These are phyloP conservation scores for Leishmania arabica DNA, from an alignment of 208 protist genomes.

Conservation along the genomic window DNA sequence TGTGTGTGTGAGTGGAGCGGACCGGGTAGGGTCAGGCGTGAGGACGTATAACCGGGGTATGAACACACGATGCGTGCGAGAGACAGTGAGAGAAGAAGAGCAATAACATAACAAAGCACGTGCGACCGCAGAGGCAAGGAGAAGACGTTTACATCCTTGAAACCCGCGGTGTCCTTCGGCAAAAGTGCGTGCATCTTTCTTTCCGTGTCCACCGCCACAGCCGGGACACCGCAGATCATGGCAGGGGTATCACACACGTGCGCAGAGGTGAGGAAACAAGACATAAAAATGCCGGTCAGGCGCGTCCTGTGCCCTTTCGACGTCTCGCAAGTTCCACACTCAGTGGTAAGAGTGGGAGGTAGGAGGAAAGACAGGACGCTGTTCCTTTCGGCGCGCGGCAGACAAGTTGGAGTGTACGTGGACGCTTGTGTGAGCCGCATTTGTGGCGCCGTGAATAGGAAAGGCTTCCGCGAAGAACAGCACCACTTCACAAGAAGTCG, in stretches of 20 bases:
- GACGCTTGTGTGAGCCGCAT: too few relatives aligned
- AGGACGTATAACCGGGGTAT: background rate
- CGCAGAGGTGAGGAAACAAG: background rate
- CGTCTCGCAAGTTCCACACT: too few relatives aligned
- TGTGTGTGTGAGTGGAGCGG: background rate
- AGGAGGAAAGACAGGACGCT: background rate
- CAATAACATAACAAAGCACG: background rate
- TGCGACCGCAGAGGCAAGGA: background rate
- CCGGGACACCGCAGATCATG: background rate
- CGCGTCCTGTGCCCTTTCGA: background rate
- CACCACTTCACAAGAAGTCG: constrained; percentile 19
- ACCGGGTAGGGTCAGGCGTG: background rate
- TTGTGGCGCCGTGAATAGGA: background rate
- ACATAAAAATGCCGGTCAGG: background rate
- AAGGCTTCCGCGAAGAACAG: background rate
- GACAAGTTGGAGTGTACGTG: background rate
- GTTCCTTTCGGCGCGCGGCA: background rate
- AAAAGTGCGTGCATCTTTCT: background rate
- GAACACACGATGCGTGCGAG: background rate
- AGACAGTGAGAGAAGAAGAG: background rate
- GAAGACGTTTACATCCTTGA: background rate
- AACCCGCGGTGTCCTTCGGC: background rate
- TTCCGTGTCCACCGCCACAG: background rate
- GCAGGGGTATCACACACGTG: background rate
- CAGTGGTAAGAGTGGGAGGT: background rate